Evolutionary conservation across 306 rosid species (phyloP), one percentile per base, ranked within the genome.

Genomic region (Vicia sativa): DNA sequence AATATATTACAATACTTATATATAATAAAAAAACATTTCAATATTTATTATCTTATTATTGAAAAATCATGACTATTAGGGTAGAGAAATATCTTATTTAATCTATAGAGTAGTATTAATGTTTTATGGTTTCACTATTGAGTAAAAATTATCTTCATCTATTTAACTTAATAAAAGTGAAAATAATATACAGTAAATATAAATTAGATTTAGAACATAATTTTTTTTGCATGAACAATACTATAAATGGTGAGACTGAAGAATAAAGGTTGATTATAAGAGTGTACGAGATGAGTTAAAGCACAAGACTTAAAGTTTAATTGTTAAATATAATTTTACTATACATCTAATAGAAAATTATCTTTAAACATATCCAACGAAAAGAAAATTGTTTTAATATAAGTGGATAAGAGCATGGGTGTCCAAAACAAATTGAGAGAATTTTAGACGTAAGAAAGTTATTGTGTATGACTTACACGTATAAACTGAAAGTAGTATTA

Each of bases 381-480:
- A 12, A 54, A 54, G 25, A 0, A 52, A 1, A 5, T 31, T 31
- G 37, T 31, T 9, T 11, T 25, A 9, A 52, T 52, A 52, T 52
- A 52, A 19, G n/a, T 19, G 29, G 60, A 25, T 25, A 12, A 25
- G 25, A 23, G 60, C 26, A 18, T 49, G 8, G 7, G 29, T 50
- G 14, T 21, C 18, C 21, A 63, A 19, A 62, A 48, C 31, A 15
- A 48, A 66, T 48, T 48, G n/a, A 28, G 46, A 77, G 56, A 64
- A 71, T 55, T 63, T 38, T 65, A 61, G 73, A 77, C 77, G 77
- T 31, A 46, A 77, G 59, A 57, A 63, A 63, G 43, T 23, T 44
- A 29, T 46, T 54, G 18, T 54, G 29, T 31, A 11, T 53, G 18
- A 23, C 5, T 2, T 74, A 31, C 26, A 37, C 61, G 62, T 21